Evolutionary conservation across 2,329 filamentous ascomycete genomes (phyloP).

Genomic region (Beauveria asiatica): DNA sequence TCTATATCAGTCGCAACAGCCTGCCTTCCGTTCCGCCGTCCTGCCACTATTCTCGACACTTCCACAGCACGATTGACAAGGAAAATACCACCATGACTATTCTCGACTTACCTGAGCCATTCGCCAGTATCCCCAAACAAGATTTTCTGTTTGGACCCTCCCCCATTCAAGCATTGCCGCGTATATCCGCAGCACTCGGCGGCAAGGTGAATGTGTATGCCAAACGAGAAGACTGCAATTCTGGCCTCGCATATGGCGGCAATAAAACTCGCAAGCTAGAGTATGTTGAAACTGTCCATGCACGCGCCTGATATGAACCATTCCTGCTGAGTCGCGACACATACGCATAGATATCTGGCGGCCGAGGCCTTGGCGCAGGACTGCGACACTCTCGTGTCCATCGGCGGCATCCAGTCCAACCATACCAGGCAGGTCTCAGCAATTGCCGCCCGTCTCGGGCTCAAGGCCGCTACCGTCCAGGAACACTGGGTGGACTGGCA

Average conservation of each 20-base stretch:
- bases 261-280: slow-evolving; percentile 65
- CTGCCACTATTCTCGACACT: too few species aligned
- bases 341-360: slow-evolving; percentile 47
- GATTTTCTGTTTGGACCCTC: slow-evolving; percentile 58
- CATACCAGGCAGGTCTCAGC: slow-evolving; percentile 61
- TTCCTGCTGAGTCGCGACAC: not conserved
- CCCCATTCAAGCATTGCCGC: slow-evolving; percentile 57
- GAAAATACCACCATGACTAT: slow-evolving; percentile 17
- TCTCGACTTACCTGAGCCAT: slow-evolving; percentile 48
- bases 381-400: slow-evolving; percentile 54
- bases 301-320: not conserved
- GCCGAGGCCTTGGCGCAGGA: slow-evolving; percentile 51
- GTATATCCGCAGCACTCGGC: slow-evolving; percentile 53
- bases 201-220: slow-evolving; percentile 56
- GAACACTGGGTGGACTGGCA: slow-evolving; percentile 61
- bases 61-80: not conserved
- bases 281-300: slow-evolving; percentile 22
- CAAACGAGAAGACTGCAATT: slow-evolving; percentile 66
- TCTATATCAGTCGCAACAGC: not conserved
- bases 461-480: slow-evolving; percentile 48
- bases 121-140: slow-evolving; percentile 53
- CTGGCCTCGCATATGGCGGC: slow-evolving; percentile 56
- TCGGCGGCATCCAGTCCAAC: slow-evolving; percentile 63
- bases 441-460: slow-evolving; percentile 48
- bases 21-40: not conserved